Conservation (phyloP, 305 asterid species). For the Petunia hybrid region DNA sequence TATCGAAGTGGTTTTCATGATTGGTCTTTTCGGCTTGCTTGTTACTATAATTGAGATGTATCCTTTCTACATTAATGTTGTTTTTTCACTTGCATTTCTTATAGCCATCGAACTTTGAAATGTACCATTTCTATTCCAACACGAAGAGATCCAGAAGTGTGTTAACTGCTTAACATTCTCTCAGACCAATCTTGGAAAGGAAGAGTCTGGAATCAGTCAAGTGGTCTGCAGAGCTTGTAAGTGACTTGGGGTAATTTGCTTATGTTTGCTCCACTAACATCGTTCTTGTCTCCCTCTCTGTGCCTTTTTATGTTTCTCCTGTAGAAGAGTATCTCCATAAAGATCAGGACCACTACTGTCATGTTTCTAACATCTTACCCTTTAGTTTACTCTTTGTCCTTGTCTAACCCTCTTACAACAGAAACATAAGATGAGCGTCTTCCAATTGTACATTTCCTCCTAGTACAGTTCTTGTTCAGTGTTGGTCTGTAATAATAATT, state of each 20-base stretch:
- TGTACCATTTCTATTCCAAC: neutral
- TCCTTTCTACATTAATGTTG: slow-evolving; percentile 27
- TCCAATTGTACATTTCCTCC: neutral
- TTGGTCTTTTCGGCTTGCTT: slow-evolving; percentile 76
- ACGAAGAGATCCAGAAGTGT: neutral
- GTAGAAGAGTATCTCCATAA: neutral
- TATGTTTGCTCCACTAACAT: neutral
- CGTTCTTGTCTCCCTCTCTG: neutral
- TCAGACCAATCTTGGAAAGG: slow-evolving; percentile 63
- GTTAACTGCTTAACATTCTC: slow-evolving; percentile 34
- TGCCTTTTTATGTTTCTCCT: neutral
- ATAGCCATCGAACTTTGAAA: neutral
- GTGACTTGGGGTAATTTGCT: slow-evolving; percentile 26
- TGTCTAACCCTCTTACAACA: neutral
- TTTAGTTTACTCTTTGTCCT: slow-evolving; percentile 40
- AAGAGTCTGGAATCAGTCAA: slow-evolving; percentile 55
- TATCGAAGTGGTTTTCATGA: slow-evolving; percentile 74
- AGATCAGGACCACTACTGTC: neutral
- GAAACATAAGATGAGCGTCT: too few species aligned
- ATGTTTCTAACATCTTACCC: too few species aligned
- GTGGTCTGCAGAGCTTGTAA: slow-evolving; percentile 71
- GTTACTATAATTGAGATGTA: slow-evolving; percentile 75
- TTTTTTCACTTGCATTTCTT: neutral
- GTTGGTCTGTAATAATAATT: neutral
- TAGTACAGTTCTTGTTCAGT: neutral